These are phyloP conservation scores for Wickerhamiella allomyrinae DNA, from an alignment of 805 yeast species.

Conservation along the genomic window DNA sequence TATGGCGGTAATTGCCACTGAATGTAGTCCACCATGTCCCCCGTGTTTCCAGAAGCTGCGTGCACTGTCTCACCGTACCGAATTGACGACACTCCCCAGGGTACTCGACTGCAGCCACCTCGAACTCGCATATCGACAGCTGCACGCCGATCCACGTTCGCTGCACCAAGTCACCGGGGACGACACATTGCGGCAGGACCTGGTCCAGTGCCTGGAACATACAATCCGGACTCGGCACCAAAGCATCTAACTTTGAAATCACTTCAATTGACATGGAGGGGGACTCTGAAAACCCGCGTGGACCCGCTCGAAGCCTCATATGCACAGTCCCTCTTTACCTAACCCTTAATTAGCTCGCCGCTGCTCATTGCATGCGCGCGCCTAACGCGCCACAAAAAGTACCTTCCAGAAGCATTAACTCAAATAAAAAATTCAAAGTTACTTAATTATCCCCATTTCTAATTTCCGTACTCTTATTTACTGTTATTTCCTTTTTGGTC, in stretches of 20 bases:
- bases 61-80: constrained; percentile 10
- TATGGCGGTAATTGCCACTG: constrained; percentile 46
- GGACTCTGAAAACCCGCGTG: background rate
- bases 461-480: too few species aligned
- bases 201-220: constrained; percentile 16
- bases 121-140: constrained; percentile 23
- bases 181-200: constrained; percentile 17
- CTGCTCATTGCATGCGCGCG: too few species aligned
- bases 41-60: constrained; percentile 16
- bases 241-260: constrained; percentile 7
- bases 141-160: constrained; percentile 17
- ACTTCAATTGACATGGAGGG: constrained; percentile 11
- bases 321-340: background rate
- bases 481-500: too few species aligned
- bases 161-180: constrained; percentile 11
- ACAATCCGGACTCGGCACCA: constrained; percentile 18
- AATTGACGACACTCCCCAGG: constrained; percentile 17
- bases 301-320: background rate
- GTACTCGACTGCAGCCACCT: constrained; percentile 17
- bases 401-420: too few species aligned
- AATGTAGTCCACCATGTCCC: constrained; percentile 61
- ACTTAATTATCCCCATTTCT: too few species aligned
- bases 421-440: too few species aligned
- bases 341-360: background rate
- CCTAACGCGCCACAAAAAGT: too few species aligned